Evolutionary conservation across 78 protist species (phyloP).

Genomic region (Guillardia theta): DNA sequence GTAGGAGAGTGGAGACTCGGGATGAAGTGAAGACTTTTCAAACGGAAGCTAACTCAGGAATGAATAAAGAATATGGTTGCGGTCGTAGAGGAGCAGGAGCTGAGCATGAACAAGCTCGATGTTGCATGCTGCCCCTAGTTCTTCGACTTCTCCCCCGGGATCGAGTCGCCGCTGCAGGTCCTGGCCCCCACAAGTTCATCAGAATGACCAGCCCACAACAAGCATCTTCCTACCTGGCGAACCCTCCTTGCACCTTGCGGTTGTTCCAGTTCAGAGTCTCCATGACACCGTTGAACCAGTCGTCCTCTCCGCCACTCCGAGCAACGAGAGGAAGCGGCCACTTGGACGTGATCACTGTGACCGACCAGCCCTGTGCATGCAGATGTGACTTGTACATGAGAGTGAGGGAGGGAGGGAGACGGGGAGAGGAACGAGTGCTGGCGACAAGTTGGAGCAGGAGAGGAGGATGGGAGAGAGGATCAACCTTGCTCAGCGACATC

Average conservation of each 20-base stretch:
- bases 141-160: no score
- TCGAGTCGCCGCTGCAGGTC: no score
- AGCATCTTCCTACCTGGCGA: no score
- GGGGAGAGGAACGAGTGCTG: not conserved
- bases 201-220: no score
- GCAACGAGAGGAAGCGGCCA: not conserved
- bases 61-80: not conserved
- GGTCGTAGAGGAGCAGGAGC: not conserved
- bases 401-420: not conserved
- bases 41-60: not conserved
- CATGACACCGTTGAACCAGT: not conserved
- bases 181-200: no score
- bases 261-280: constrained; percentile 2
- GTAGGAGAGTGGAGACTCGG: not conserved
- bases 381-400: not conserved
- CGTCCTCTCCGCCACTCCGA: not conserved
- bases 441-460: not conserved
- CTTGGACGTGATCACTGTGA: not conserved
- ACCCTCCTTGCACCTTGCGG: not conserved
- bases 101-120: no score
- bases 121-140: no score
- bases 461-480: not conserved
- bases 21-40: not conserved
- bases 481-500: not conserved
- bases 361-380: not conserved